Evolutionary conservation across 73 alveolate genomes (phyloP).

Genomic region (Breviolum minutum): DNA sequence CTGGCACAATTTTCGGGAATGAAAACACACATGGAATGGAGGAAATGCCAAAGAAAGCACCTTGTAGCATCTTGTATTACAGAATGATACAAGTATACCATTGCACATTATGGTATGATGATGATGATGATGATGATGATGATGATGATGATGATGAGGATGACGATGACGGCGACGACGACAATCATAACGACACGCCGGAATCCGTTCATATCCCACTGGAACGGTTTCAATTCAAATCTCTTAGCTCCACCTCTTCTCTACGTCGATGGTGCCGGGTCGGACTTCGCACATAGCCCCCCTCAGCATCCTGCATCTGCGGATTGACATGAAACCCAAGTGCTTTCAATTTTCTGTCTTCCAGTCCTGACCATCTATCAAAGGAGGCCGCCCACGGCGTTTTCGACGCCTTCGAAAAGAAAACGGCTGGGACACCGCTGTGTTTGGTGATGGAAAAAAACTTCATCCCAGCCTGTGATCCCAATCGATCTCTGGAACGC

Average conservation of each 20-base stretch:
- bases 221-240: no score
- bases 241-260: conserved; percentile 3
- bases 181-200: no score
- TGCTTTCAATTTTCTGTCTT: neutral
- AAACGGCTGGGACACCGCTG: neutral
- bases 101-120: no score
- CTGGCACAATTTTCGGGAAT: neutral
- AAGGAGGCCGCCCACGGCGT: conserved; percentile 60
- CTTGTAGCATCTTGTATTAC: no score
- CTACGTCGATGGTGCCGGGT: conserved; percentile 70
- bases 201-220: no score
- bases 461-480: conserved; percentile 20
- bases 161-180: no score
- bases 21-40: no score
- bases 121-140: no score
- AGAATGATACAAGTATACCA: no score
- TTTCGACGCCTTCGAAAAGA: neutral
- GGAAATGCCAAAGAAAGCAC: no score
- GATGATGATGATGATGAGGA: no score
- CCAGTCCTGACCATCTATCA: conserved; percentile 19
- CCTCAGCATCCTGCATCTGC: conserved; percentile 44
- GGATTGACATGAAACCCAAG: no score
- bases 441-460: neutral
- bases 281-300: conserved; percentile 93
- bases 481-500: conserved; percentile 33